These are phyloP conservation scores for Aspergillus ibericus DNA, from an alignment of 2,329 filamentous ascomycete genomes.

Conservation along the genomic window DNA sequence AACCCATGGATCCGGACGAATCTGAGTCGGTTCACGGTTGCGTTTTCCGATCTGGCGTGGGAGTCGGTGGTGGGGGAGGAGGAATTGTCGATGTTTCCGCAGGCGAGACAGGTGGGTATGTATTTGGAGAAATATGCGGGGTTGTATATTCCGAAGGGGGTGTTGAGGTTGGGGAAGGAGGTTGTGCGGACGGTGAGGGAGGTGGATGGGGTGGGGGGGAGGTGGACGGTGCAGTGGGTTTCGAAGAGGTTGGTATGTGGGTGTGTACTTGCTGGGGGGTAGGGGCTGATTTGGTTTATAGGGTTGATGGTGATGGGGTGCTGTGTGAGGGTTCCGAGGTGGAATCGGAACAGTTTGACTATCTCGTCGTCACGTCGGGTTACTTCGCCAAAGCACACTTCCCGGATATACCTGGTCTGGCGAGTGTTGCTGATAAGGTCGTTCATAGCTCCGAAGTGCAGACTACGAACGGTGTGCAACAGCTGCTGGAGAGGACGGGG, in stretches of 20 bases:
- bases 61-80: slow-evolving; percentile 44
- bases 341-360: slow-evolving; percentile 58
- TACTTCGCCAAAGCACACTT: slow-evolving; percentile 68
- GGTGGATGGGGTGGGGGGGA: slow-evolving; percentile 42
- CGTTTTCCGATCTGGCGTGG: slow-evolving; percentile 67
- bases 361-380: slow-evolving; percentile 70
- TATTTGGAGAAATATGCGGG: slow-evolving; percentile 68
- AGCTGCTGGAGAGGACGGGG: slow-evolving; percentile 7
- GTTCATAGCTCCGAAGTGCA: slow-evolving; percentile 70
- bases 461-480: slow-evolving; percentile 43
- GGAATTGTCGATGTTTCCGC: slow-evolving; percentile 65
- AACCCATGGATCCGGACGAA: slow-evolving; percentile 64
- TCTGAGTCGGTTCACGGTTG: slow-evolving; percentile 72
- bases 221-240: not conserved
- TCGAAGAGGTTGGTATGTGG: slow-evolving; percentile 17
- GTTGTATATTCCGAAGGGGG: slow-evolving; percentile 53
- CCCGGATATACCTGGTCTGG: slow-evolving; percentile 45
- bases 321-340: slow-evolving; percentile 3
- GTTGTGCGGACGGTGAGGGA: slow-evolving; percentile 33
- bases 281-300: not conserved
- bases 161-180: slow-evolving; percentile 52
- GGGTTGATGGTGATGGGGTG: not conserved
- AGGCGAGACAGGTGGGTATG: slow-evolving; percentile 71
- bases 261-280: not conserved
- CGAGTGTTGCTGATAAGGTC: slow-evolving; percentile 47